Percentiles rank a stretch among this genome's conserved stretches.
phyloP scores from a whole-genome alignment of 495 filamentous ascomycete genomes.

The Lasiosphaeria miniovina region DNA sequence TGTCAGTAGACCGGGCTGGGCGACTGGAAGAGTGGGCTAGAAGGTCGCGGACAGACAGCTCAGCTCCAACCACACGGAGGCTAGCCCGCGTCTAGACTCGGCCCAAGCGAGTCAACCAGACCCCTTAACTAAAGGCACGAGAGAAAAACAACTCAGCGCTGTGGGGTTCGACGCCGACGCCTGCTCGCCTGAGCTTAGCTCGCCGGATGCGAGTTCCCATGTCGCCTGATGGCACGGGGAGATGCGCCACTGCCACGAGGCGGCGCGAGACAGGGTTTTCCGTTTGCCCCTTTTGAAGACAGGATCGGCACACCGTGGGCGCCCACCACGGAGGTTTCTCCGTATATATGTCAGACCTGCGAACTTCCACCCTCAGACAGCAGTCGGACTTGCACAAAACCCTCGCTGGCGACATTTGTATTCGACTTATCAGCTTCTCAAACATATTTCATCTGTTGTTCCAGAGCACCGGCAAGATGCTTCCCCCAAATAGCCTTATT shows the following conservation, averaged over 20 bases:
- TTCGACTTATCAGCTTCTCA: no score
- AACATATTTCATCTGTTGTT: not conserved
- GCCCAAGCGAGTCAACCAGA: not conserved
- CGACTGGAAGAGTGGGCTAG: not conserved
- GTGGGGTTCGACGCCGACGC: not conserved
- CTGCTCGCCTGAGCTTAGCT: not conserved
- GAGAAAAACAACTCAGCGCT: not conserved
- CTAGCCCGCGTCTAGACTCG: not conserved
- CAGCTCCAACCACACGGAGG: not conserved
- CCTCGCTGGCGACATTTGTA: not conserved
- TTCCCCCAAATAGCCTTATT: conserved; percentile 23
- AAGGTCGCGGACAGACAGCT: not conserved
- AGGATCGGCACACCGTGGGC: not conserved
- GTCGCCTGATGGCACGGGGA: not conserved
- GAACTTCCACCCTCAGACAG: not conserved
- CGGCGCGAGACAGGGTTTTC: not conserved
- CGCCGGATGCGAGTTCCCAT: not conserved
- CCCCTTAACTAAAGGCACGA: not conserved
- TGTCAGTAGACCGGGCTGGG: not conserved
- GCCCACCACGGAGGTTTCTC: not conserved
- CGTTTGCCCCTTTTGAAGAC: not conserved
- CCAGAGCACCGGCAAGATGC: not conserved
- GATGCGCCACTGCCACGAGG: not conserved
- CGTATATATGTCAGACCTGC: not conserved
- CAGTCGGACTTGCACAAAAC: not conserved